A percentile compares a stretch with the other conserved stretches of the same genome.
phyloP scores from a whole-genome alignment of 805 yeast species.

The Gaillardinia entomophila region DNA sequence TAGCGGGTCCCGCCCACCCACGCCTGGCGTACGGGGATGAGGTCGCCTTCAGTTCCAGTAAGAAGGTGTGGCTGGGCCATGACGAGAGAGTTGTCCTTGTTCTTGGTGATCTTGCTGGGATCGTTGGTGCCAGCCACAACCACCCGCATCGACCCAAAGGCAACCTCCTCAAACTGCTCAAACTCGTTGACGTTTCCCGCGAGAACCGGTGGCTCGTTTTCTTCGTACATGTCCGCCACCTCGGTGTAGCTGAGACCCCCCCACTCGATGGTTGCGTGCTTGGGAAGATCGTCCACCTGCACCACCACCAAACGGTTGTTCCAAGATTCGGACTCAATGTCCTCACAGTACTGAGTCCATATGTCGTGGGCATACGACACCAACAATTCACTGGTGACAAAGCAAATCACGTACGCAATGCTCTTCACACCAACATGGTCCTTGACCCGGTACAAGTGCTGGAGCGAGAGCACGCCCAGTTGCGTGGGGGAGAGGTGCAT shows the following conservation, averaged over 20 bases:
- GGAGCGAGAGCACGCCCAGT: conserved; percentile 57
- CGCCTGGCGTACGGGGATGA: too few relatives aligned
- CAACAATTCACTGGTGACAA: conserved; percentile 32
- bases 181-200: too few relatives aligned
- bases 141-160: too few relatives aligned
- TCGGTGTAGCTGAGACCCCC: conserved; percentile 52
- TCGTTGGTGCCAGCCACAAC: too few relatives aligned
- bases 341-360: conserved; percentile 41
- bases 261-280: conserved; percentile 68
- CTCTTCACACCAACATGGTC: conserved; percentile 42
- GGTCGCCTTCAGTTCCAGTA: too few relatives aligned
- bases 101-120: too few relatives aligned
- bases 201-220: too few relatives aligned
- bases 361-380: conserved; percentile 26
- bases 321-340: conserved; percentile 10
- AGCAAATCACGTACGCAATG: conserved; percentile 50
- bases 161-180: too few relatives aligned
- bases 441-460: conserved; percentile 65
- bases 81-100: too few relatives aligned
- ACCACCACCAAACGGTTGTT: conserved; percentile 41
- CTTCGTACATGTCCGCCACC: conserved; percentile 28
- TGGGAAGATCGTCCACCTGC: conserved; percentile 55
- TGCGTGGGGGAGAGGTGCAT: conserved; percentile 42
- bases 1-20: too few relatives aligned
- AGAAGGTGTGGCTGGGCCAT: too few relatives aligned